These are phyloP conservation scores for Phaseolus coccineus DNA, from an alignment of 331 rosid genomes.

Conservation along the genomic window DNA sequence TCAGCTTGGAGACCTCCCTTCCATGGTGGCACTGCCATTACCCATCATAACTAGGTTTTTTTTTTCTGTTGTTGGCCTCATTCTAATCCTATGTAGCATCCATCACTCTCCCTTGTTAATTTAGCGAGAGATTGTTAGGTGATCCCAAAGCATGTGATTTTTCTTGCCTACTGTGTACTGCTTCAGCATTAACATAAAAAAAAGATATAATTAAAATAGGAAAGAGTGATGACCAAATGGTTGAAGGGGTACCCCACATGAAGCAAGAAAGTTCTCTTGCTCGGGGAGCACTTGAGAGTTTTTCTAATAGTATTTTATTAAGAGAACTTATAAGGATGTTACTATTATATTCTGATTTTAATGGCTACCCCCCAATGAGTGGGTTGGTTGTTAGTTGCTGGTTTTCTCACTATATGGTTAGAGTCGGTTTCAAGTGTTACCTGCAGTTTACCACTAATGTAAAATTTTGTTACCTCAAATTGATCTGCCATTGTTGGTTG, in stretches of 20 bases:
- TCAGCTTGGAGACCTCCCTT: constrained; percentile 95
- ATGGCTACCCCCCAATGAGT: constrained; percentile 24
- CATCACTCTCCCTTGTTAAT: constrained; percentile 1
- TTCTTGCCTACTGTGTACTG: constrained; percentile 44
- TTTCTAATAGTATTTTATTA: constrained; percentile 39
- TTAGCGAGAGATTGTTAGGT: constrained; percentile 35
- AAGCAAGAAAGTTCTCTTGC: constrained; percentile 38
- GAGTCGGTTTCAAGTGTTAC: background rate
- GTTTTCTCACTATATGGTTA: background rate
- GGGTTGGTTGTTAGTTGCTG: constrained; percentile 5
- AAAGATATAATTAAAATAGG: constrained; percentile 29
- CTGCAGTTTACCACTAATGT: background rate
- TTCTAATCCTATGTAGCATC: constrained; percentile 40
- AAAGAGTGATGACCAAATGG: constrained; percentile 29
- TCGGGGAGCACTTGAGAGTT: constrained; percentile 17
- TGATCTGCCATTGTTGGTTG: constrained; percentile 27
- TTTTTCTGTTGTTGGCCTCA: background rate
- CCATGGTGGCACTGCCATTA: constrained; percentile 48
- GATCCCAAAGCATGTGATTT: constrained; percentile 40
- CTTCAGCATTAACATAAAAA: constrained; percentile 36
- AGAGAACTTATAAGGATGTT: constrained; percentile 39
- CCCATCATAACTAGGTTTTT: constrained; percentile 32
- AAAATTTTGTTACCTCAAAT: constrained; percentile 6
- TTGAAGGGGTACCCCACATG: constrained; percentile 38
- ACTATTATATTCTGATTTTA: constrained; percentile 26